Evolutionary conservation across 2,329 filamentous ascomycete genomes (phyloP).

Genomic region (Verticillium nonalfalfae): DNA sequence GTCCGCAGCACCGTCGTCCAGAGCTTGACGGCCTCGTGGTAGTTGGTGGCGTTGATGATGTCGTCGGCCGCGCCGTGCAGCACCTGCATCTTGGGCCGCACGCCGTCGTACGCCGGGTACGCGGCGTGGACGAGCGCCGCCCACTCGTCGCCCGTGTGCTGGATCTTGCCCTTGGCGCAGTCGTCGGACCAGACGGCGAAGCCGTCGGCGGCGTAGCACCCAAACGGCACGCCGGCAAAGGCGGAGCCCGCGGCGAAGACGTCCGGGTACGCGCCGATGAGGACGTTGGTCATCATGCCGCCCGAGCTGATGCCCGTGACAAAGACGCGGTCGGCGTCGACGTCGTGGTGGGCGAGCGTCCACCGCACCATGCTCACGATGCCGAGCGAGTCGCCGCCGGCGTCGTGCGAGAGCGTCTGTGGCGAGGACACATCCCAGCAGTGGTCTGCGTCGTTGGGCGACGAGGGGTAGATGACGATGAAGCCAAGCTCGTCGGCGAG

Average conservation of each 20-base stretch:
- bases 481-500: slow-evolving; percentile 48
- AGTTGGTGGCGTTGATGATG: slow-evolving; percentile 44
- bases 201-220: slow-evolving; percentile 39
- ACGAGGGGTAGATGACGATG: slow-evolving; percentile 37
- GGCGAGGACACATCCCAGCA: slow-evolving; percentile 55
- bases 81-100: slow-evolving; percentile 49
- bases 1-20: slow-evolving; percentile 34
- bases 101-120: slow-evolving; percentile 43
- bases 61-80: slow-evolving; percentile 49
- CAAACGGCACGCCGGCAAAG: slow-evolving; percentile 35
- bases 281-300: slow-evolving; percentile 50
- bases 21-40: slow-evolving; percentile 46
- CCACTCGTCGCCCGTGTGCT: slow-evolving; percentile 25
- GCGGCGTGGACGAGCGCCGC: slow-evolving; percentile 28
- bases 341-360: slow-evolving; percentile 37
- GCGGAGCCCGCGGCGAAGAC: slow-evolving; percentile 42
- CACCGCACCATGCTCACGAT: slow-evolving; percentile 49
- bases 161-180: slow-evolving; percentile 43
- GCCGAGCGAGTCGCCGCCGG: slow-evolving; percentile 42
- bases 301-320: slow-evolving; percentile 44
- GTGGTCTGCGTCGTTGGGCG: slow-evolving; percentile 28
- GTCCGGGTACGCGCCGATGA: slow-evolving; percentile 45
- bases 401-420: slow-evolving; percentile 39
- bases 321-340: slow-evolving; percentile 40
- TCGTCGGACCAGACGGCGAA: slow-evolving; percentile 43